Base-by-base conservation (phyloP, 1,284 basidiomycete species). In the Puccinia sorghi region DNA sequence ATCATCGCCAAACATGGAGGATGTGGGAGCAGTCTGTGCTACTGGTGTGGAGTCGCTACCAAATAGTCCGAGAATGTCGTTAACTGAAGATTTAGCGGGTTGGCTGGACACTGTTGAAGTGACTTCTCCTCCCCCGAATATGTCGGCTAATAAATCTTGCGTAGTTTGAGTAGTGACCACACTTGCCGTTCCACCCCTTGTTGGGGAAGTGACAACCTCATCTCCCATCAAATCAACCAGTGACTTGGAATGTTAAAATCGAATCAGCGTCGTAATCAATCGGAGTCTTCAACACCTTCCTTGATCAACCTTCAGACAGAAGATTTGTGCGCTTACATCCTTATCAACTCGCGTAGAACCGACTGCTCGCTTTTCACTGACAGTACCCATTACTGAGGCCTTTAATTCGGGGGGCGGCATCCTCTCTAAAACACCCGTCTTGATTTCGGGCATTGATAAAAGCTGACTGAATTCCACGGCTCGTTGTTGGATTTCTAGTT, bases 331-430 rank as follows among this genome's bases (percentile, higher is more conserved):
- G 82, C 87, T 70, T 82, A 90, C 90, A 81, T 94, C 92, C 85
- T 90, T 91, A 70, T 90, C 89, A 41, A 88, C 88, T 82, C 89
- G 87, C 2, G 94, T 93, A 5, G 93, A 93, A 5, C 94, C 94
- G 37, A 97, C 94, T 52, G 92, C 91, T 83, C 94, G 93, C 83
- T 93, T 92, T 86, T 97, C 94, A 85, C 92, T 94, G 77, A 94
- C 93, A 92, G 91, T 89, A 71, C 93, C 94, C 88, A 95, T 92
- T 4, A 97, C 92, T 3, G 94, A 96, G 27, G 92, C 91, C 85
- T 93, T 95, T 82, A 99, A 86, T 85, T 99, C 96, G 2, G 97
- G 97, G 6, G 94, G 92, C 8, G 97, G 97, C 97, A 99, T 99
- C 77, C 94, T 89, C 86, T 99, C 97, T 80, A 99, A 85, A 0